Evolutionary conservation across 805 yeast genomes (phyloP), one percentile per base, ranked within the genome.

Genomic region (Candida krabiensis): DNA sequence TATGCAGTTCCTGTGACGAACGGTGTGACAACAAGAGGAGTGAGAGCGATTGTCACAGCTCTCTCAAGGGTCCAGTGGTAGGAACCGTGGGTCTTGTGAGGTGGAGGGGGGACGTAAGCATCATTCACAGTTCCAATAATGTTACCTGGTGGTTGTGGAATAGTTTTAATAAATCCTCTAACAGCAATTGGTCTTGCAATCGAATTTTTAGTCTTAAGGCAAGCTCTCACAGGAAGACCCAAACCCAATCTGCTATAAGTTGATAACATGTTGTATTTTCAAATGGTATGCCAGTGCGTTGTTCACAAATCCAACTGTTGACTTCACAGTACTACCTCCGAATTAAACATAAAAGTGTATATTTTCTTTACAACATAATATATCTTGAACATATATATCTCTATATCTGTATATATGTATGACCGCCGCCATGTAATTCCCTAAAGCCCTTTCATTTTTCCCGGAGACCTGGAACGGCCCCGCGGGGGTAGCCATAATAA

Each of bases 11-110:
- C 78, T 5, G 80, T 67, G 17, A 79, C 60, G 38, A 83, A 71
- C 2, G 93, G 90, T 6, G 81, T 64, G 18, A 77, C 58, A 4
- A 78, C 63, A 38, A 85, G 64, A 3, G 95, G 95, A 19, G 83
- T 65, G 66, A 86, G 56, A 1, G 80, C 75, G 28, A 78, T 57
- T 12, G 83, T 73, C 8, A 80, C 75, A 11, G 73, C 44, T 58
- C 84, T 73, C 61, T 86, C 91, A 47, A 76, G 67, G 26, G 83
- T 71, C 90, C 90, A 83, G 64, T 84, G 91, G 46, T 69, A 71
- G 0, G 90, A 79, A 14, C 91, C 93, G 46, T 83, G 80, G 37
- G 67, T 53, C 47, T 71, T 70, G 52, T 71, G 69, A 4, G 80
- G 62, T 36, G 69, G 65, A 23, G 87, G 86, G 9, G 75, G 73